phyloP scores from a whole-genome alignment of 306 rosid species.

The Pueraria montana region DNA sequence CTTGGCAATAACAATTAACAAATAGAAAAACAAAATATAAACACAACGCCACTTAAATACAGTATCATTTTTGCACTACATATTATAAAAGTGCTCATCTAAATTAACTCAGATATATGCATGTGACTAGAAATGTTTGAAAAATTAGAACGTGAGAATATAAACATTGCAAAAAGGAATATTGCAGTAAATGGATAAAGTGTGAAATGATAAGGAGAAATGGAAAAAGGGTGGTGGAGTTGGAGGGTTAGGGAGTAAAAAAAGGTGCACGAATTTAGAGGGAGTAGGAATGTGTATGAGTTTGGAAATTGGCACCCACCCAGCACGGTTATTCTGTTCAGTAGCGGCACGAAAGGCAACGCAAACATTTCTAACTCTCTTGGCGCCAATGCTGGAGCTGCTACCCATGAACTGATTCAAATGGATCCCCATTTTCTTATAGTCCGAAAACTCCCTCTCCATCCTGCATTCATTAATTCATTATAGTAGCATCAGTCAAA shows the following conservation, averaged over 20 bases:
- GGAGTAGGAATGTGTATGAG: neutral
- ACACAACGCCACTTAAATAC: no score
- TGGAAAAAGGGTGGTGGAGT: neutral
- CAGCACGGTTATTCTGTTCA: slow-evolving; percentile 81
- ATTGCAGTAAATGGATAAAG: neutral
- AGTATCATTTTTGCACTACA: neutral
- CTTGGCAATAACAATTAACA: neutral
- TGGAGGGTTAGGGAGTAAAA: neutral
- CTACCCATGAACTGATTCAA: slow-evolving; percentile 96
- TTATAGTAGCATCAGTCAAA: neutral
- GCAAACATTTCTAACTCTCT: slow-evolving; percentile 85
- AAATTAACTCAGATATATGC: neutral
- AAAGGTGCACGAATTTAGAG: slow-evolving; percentile 41
- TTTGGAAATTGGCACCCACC: slow-evolving; percentile 51
- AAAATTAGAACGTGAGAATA: neutral
- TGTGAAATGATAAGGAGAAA: neutral
- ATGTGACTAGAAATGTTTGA: neutral
- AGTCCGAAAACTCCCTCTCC: slow-evolving; percentile 79
- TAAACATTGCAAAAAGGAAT: neutral
- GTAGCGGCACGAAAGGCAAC: slow-evolving; percentile 92
- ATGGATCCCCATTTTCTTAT: slow-evolving; percentile 86
- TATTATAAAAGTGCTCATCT: neutral
- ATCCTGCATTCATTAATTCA: slow-evolving; percentile 50
- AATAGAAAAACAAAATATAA: no score
- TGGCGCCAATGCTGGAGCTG: slow-evolving; percentile 98